Evolutionary conservation across 2,329 filamentous ascomycete genomes (phyloP).

Genomic region (Colletotrichum navitas): DNA sequence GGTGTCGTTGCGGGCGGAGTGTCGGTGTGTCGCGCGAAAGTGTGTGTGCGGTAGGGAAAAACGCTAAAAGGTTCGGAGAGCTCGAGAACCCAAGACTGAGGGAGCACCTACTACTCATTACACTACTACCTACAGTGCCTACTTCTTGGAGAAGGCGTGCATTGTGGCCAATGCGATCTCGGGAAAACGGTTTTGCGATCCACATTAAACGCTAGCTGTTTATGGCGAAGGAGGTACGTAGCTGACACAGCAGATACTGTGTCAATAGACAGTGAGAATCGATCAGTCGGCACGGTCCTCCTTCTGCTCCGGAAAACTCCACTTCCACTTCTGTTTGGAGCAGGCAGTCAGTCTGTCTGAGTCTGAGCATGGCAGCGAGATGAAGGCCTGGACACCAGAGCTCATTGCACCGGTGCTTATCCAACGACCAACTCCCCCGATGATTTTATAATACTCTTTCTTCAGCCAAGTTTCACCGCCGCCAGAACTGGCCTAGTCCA

Average conservation of each 20-base stretch:
- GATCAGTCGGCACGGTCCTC: background rate
- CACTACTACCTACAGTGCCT: no score
- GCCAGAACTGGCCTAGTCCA: no score
- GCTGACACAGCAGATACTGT: background rate
- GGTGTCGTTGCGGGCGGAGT: slow-evolving; percentile 8
- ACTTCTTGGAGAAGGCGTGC: slow-evolving; percentile 1
- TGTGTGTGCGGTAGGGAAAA: slow-evolving; percentile 13
- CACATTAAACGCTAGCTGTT: slow-evolving; percentile 17
- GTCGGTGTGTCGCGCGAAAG: slow-evolving; percentile 28
- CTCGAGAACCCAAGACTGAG: background rate
- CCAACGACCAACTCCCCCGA: background rate
- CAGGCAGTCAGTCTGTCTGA: background rate
- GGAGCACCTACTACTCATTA: no score
- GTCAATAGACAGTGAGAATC: background rate
- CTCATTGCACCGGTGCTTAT: background rate
- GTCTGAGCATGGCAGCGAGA: background rate
- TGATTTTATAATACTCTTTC: background rate
- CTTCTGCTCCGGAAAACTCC: background rate
- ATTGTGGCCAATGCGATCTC: slow-evolving; percentile 19
- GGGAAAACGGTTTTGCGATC: slow-evolving; percentile 7
- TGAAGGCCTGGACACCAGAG: background rate
- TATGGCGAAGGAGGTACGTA: background rate
- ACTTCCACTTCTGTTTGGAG: background rate
- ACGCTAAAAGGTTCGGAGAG: background rate
- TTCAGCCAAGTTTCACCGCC: background rate